Evolutionary conservation across 2,329 filamentous ascomycete genomes (phyloP), one percentile per base, ranked within the genome.

Genomic region (Calonectria crousiana): DNA sequence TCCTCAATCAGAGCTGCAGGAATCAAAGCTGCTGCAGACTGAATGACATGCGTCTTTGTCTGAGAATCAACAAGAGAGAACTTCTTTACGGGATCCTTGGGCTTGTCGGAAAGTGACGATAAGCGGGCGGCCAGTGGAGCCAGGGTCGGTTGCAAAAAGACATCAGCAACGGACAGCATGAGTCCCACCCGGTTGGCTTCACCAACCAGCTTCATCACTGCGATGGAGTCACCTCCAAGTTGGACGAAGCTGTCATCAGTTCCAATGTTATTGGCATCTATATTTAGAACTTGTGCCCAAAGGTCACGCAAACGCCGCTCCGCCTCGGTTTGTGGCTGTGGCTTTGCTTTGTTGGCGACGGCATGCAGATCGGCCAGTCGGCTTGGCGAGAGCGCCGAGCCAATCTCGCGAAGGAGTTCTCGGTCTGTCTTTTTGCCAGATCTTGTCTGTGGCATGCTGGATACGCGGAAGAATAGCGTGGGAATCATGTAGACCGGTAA

Each of bases 211-310:
- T 85, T 87, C 85, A 90, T 91, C 0, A 88, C 88, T 0, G 84
- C 77, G 3, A 90, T 85, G 0, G 88, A 89, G 75, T 89, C 87
- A n/a, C 88, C 88, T n/a, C 88, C 88, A 0, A 88, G 83, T 0
- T 82, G 83, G 82, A 89, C 88, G 78, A 90, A 90, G 78, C 86
- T 88, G 74, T 89, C 86, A 4, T 87, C 84, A 0, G 84, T 73
- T 4, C 84, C 83, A 28, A 89, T 85, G 5, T 78, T 74, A 2
- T 83, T 77, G 16, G 81, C 74, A 4, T 79, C 76, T 6, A 86
- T 76, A 3, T 78, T 77, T 4, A 89, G 80, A 0, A 87, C 79
- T 1, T 82, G 78, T 10, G 81, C 79, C 86, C 87, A 89, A 26
- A 85, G 79, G 10, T 58, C 69, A 20, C 80, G 83, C 20, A 87